Evolutionary conservation across 2,329 filamentous ascomycete species (phyloP).

Genomic region (Pyrenochaeta sp.): DNA sequence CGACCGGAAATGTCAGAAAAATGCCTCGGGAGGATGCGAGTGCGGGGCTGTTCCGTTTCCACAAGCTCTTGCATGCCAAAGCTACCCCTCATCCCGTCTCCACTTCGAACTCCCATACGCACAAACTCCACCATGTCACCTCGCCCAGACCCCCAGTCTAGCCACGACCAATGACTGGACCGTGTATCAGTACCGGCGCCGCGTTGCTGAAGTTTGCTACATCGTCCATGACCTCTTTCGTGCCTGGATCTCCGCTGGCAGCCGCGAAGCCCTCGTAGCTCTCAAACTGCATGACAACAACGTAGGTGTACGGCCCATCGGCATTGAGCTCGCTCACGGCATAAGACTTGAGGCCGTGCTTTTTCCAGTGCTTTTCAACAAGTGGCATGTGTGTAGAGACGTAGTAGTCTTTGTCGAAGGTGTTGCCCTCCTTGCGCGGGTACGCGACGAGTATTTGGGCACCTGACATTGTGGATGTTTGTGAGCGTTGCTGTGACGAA

Average conservation of each 20-base stretch:
- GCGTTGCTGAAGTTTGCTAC: conserved; percentile 48
- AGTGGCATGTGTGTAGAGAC: conserved; percentile 58
- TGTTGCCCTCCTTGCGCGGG: conserved; percentile 50
- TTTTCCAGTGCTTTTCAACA: conserved; percentile 50
- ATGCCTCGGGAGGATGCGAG: conserved; percentile 15
- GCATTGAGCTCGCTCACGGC: conserved; percentile 27
- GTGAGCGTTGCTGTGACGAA: neutral
- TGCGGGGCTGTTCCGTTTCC: conserved; percentile 12
- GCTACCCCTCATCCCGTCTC: neutral
- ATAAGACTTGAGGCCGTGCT: conserved; percentile 50
- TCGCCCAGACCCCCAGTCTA: conserved; percentile 6
- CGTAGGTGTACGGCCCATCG: conserved; percentile 32
- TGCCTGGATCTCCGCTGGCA: conserved; percentile 21
- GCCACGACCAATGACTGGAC: conserved; percentile 24
- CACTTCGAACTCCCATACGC: neutral
- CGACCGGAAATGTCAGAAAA: neutral
- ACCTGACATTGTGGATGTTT: conserved; percentile 22
- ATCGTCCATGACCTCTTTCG: conserved; percentile 49
- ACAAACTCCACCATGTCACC: conserved; percentile 3
- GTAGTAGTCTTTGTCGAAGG: conserved; percentile 62
- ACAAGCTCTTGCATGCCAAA: too few species aligned
- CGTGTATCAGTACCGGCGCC: conserved; percentile 41
- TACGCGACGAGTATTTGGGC: conserved; percentile 48
- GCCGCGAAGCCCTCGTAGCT: conserved; percentile 30
- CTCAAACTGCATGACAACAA: conserved; percentile 33